Evolutionary conservation across 1,284 basidiomycete species (phyloP), one percentile per base, ranked within the genome.

Genomic region (Ustilago bromivora): DNA sequence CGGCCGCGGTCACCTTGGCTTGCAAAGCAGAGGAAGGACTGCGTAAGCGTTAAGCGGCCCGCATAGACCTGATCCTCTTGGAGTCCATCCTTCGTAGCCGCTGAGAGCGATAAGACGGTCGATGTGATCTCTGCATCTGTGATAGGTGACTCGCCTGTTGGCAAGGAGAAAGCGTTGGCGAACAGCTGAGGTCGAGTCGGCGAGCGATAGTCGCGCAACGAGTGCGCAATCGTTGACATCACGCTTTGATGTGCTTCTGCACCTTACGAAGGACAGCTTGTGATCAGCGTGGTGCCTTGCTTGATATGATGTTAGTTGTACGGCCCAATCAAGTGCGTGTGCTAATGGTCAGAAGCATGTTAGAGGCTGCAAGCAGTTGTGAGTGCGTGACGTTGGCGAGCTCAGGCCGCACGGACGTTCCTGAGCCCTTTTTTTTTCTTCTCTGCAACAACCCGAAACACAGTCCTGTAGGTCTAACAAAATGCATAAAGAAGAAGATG

Each of bases 1-100:
- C 82, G 75, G n/a, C 80, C 80, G 84, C 94, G 93, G 84, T 93
- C 92, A 86, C 98, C 96, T 46, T 97, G 88, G 10, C 95, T 97
- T 34, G 92, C 89, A 87, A 99, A 99, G 61, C 94, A 92, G 12
- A 99, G 89, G 87, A 94, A 99, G 0, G 95, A 94, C 31, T 94
- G 91, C 56, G 97, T 90, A 46, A 99, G 89, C 80, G 96, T 91
- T 53, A 99, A 88, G 83, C 95, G 93, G 57, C 97, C 97, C 1
- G 81, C 80, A 66, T 82, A 84, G 28, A 84, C 82, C 55, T 83
- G 78, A 32, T 84, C 81, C 57, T 85, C 83, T 53, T 82, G 76
- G n/a, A 72, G 62, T 13, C 71, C 67, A 36, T 70, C 65, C 49
- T 76, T 76, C 32, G 62, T 72, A 0, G 82, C 73, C 19, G 77